Base-by-base conservation (phyloP, 371 early-diverging fungal genomes). In the Mucor indicus region DNA sequence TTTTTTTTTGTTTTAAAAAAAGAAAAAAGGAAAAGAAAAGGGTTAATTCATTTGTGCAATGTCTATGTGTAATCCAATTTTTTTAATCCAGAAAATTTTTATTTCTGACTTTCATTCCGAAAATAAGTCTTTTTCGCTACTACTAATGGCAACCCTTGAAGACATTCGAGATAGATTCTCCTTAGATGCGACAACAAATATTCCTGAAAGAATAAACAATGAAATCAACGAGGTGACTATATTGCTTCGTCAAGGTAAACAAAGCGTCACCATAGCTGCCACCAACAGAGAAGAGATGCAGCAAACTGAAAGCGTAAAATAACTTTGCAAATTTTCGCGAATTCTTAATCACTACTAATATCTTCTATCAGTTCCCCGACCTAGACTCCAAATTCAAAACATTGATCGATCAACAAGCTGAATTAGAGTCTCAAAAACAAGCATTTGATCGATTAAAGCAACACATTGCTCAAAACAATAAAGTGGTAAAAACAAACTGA, bases 331-430 rank as follows among this genome's bases (percentile, higher is more conserved):
- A 4, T 6, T 30, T 29, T 29, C 30, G 12, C 8, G 30, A 29
- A 8, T 29, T 29, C 30, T 29, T 8, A 23, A 15, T 3, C 4
- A 23, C 0, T 10, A 4, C 1, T 3, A 17, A 3, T 3, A 38
- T 21, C 8, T 17, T n/a, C 1, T 3, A 35, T 31, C 22, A 47
- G 50, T 33, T 60, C 20, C 2, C 20, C 1, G 21, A 20, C 31
- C 12, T 55, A 12, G 55, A 60, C 10, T 24, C 1, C 15, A 38
- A 38, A 23, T 50, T 47, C 15, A 48, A 40, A 15, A 17, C 40
- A n/a, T 35, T 60, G 23, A 9, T 60, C 3, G 50, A 50, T 47
- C 22, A 55, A 4, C 48, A 55, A 13, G 12, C 21, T 21, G 37
- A 37, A 17, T n/a, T 60, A 10, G 27, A 38, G 0, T 17, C 15